Evolutionary conservation across 495 filamentous ascomycete genomes (phyloP).

Genomic region (Cryomyces antarcticus): DNA sequence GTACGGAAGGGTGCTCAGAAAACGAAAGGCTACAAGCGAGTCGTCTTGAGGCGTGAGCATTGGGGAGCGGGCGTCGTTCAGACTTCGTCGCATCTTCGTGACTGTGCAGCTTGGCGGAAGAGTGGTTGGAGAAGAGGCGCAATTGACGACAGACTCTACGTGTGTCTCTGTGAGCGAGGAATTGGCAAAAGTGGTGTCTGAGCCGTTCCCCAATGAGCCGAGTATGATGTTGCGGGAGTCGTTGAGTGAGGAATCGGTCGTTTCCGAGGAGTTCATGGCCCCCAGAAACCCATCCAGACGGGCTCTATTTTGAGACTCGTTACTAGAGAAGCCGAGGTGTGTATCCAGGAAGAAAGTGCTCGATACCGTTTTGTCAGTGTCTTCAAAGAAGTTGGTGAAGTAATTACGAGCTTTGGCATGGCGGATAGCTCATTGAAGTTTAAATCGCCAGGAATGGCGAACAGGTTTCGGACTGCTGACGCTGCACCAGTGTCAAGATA

Average conservation of each 20-base stretch:
- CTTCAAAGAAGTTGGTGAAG: too few relatives aligned
- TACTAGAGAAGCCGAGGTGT: too few relatives aligned
- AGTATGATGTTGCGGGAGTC: not conserved
- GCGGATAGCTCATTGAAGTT: too few relatives aligned
- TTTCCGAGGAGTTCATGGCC: not conserved
- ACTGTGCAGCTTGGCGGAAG: not conserved
- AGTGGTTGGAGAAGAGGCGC: not conserved
- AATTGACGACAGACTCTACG: slow-evolving; percentile 5
- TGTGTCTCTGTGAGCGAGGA: slow-evolving; percentile 6
- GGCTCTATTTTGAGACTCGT: too few relatives aligned
- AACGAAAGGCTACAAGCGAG: too few relatives aligned
- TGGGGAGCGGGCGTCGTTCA: not conserved
- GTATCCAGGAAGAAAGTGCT: not conserved
- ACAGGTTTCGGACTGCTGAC: too few relatives aligned
- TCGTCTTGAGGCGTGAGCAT: slow-evolving; percentile 1
- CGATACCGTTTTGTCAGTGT: too few relatives aligned
- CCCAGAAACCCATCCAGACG: too few relatives aligned
- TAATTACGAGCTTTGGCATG: too few relatives aligned
- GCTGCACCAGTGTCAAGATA: too few relatives aligned
- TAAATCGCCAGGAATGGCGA: too few relatives aligned
- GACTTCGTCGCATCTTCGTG: slow-evolving; percentile 4
- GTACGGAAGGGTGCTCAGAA: too few relatives aligned
- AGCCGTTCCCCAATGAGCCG: not conserved
- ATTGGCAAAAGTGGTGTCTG: slow-evolving; percentile 1
- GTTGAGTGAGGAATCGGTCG: not conserved